Evolutionary conservation across 495 filamentous ascomycete species (phyloP), one percentile per base, ranked within the genome.

Genomic region (Oidiodendron maius): DNA sequence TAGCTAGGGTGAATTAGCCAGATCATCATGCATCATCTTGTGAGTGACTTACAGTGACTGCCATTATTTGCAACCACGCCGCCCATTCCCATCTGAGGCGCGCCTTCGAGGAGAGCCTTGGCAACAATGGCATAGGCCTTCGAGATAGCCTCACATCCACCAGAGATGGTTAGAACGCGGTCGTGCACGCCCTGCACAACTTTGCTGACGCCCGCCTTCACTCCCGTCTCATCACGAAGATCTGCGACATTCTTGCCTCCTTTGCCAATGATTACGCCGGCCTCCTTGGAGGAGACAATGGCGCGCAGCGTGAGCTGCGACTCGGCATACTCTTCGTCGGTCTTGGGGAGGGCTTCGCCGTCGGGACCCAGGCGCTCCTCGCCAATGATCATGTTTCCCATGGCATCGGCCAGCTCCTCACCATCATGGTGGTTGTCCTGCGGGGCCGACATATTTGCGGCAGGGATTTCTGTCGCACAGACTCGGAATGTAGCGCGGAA

Each of bases 231-330:
- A 50, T 98, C 91, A 60, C 93, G 87, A 51, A 98, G 73, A 62
- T 97, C 91, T 20, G 93, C 93, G 34, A 98, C 93, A 61, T 98
- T 97, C 76, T 98, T 95, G 50, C 93, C 93, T 34, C 85, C 89
- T 70, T 97, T 98, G 60, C 93, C 93, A 61, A 98, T 98, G 65
- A 98, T 96, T 48, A 97, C 87, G 56, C 93, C 93, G 45, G 93
- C 93, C 68, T 97, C 93, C 70, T 96, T 96, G 58, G 94, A 94
- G 13, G 91, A 94, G 58, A 98, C 94, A 61, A 98, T 97, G 46
- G 93, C 94, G 59, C 93, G 87, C 36, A 98, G 79, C 46, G 93
- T 98, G 58, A 98, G 74, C 65, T 89, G 84, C 15, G 89, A 77
- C 65, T 88, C 80, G 13, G 88, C 89, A 64, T 97, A 98, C 63